Evolutionary conservation across 1,139 yeast genomes (phyloP), one percentile per base, ranked within the genome.

Genomic region (Debaryomyces sp.): DNA sequence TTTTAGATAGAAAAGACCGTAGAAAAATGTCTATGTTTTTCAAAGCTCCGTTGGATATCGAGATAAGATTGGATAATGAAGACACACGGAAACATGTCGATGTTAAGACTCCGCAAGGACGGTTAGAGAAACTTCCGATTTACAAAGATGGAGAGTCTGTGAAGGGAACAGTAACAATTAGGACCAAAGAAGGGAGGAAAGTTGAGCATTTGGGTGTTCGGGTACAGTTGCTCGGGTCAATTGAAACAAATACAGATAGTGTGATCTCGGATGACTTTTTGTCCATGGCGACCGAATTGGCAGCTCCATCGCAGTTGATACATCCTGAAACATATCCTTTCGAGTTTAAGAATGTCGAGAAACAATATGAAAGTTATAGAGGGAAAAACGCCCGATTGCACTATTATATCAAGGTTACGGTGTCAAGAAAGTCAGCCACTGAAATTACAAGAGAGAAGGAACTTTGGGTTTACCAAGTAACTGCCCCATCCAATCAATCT

Each of bases 121-220:
- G 92, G 35, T 75, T 84, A 45, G 97, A 92, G 56, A 81, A 83
- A 50, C 70, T 87, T 13, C 96, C 97, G 0, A 66, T 94, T n/a
- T 94, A 83, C 63, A 82, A 84, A 56, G 97, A 92, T 62, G 97
- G 97, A 10, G 99, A 94, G 64, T 78, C 92, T 3, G 92, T 94
- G 15, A 85, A 86, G 55, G 99, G 99, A 1, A 71, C 78, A 17
- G 96, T 91, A 2, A 89, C 96, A 0, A 76, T 95, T 15, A 77
- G 99, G 50, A 91, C 96, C 3, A 83, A 87, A 54, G 98, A 94
- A 59, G 96, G 97, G 26, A 84, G 87, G 53, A 78, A 80, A 57
- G 86, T 94, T n/a, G 98, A 94, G 51, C 99, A 95, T 64, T 67
- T 80, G 47, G 99, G 99, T 6, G 82, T 94, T 43, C 89, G 87